Percentiles rank a stretch among this genome's conserved stretches.
phyloP scores from a whole-genome alignment of 1,284 basidiomycete genomes.

The Malassezia brasiliensis region DNA sequence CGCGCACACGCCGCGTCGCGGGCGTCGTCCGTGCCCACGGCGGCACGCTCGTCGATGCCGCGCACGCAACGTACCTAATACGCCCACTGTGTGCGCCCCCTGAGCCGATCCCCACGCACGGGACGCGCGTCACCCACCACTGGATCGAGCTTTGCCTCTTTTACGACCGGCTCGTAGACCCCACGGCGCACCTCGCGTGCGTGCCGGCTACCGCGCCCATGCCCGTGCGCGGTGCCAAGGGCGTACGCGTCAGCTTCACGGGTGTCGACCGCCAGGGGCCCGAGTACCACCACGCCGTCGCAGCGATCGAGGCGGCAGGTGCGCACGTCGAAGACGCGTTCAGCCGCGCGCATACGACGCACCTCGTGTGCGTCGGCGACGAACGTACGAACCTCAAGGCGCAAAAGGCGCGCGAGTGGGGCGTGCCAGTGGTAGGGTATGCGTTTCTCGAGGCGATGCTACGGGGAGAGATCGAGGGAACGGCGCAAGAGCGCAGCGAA shows the following conservation, averaged over 20 bases:
- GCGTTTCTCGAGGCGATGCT: slow-evolving; percentile 2
- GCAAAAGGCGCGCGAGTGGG: slow-evolving; percentile 12
- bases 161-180: slow-evolving; percentile 25
- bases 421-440: slow-evolving; percentile 1
- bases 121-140: slow-evolving; percentile 25
- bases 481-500: not conserved
- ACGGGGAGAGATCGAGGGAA: too few relatives aligned
- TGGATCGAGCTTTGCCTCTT: slow-evolving; percentile 38
- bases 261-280: slow-evolving; percentile 26
- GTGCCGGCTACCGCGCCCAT: slow-evolving; percentile 18
- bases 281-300: slow-evolving; percentile 28
- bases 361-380: slow-evolving; percentile 23
- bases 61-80: not conserved
- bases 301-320: slow-evolving; percentile 24
- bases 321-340: slow-evolving; percentile 20
- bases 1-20: slow-evolving; percentile 18
- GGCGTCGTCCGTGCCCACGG: slow-evolving; percentile 18
- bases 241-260: slow-evolving; percentile 20
- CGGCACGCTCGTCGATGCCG: slow-evolving; percentile 13
- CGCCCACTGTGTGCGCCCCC: not conserved
- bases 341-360: slow-evolving; percentile 20
- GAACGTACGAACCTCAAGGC: slow-evolving; percentile 6
- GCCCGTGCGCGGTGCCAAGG: slow-evolving; percentile 19
- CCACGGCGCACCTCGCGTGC: slow-evolving; percentile 22
- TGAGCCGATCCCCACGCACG: slow-evolving; percentile 2